Conservation (phyloP, 2,329 filamentous ascomycete species). For the Emmonsiellopsis sp. region DNA sequence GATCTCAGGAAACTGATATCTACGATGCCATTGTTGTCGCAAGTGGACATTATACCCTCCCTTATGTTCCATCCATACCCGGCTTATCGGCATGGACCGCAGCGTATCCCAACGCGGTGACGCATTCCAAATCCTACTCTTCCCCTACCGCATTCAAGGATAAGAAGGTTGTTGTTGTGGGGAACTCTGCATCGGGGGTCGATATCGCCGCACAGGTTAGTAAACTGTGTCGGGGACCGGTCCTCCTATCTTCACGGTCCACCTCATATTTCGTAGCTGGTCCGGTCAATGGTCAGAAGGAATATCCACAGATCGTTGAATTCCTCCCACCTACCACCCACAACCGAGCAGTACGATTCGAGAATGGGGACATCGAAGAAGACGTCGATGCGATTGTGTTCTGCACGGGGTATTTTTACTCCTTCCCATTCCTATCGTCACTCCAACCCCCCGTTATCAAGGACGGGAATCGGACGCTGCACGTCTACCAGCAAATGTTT, state of each 20-base stretch:
- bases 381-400: slow-evolving; percentile 71
- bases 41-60: slow-evolving; percentile 65
- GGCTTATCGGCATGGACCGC: slow-evolving; percentile 53
- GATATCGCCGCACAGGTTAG: slow-evolving; percentile 76
- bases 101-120: slow-evolving; percentile 52
- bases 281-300: slow-evolving; percentile 45
- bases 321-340: slow-evolving; percentile 45
- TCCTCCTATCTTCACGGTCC: slow-evolving; percentile 56
- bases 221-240: slow-evolving; percentile 46
- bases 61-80: slow-evolving; percentile 55
- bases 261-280: slow-evolving; percentile 37
- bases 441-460: slow-evolving; percentile 51
- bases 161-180: slow-evolving; percentile 74
- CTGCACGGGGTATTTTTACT: slow-evolving; percentile 84
- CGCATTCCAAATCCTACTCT: slow-evolving; percentile 75
- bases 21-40: slow-evolving; percentile 72
- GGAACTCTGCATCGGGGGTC: slow-evolving; percentile 73
- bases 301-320: slow-evolving; percentile 44
- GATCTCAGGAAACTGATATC: slow-evolving; percentile 30
- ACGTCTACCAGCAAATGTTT: slow-evolving; percentile 73
- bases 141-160: slow-evolving; percentile 51
- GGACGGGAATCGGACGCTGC: slow-evolving; percentile 59
- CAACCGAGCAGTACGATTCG: slow-evolving; percentile 56
- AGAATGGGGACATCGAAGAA: slow-evolving; percentile 54
- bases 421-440: slow-evolving; percentile 60